A percentile compares a stretch with the other conserved stretches of the same genome.
Evolutionary conservation across 2,329 filamentous ascomycete species (phyloP).

Genomic region (Aplosporella prunicola): DNA sequence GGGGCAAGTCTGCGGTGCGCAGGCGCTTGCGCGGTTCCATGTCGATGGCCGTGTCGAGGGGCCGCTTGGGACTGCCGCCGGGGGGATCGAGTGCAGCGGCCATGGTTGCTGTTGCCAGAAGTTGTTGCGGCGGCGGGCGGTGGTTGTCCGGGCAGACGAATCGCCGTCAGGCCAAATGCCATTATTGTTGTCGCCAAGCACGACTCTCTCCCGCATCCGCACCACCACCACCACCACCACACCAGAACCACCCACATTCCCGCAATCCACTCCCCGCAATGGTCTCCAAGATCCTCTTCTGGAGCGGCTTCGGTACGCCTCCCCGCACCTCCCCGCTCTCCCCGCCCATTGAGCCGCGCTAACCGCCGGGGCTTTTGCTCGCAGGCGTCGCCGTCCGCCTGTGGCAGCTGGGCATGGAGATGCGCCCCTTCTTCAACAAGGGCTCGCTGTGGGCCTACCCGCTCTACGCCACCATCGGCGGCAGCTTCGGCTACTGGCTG

Average conservation of each 20-base stretch:
- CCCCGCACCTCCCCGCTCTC: slow-evolving; percentile 13
- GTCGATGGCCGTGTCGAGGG: slow-evolving; percentile 21
- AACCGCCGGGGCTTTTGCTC: slow-evolving; percentile 13
- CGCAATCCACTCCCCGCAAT: slow-evolving; percentile 24
- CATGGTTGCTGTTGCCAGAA: too few relatives aligned
- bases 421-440: slow-evolving; percentile 85
- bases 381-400: slow-evolving; percentile 81
- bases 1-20: slow-evolving; percentile 65
- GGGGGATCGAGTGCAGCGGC: too few relatives aligned
- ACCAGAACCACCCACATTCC: slow-evolving; percentile 3
- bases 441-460: slow-evolving; percentile 87
- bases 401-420: slow-evolving; percentile 97
- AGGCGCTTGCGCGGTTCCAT: slow-evolving; percentile 48
- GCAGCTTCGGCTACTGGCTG: slow-evolving; percentile 94
- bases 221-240: too few relatives aligned
- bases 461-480: slow-evolving; percentile 73
- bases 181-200: too few relatives aligned
- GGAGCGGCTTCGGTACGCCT: slow-evolving; percentile 79
- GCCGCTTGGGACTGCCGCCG: slow-evolving; percentile 18
- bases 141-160: too few relatives aligned
- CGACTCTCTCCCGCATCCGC: too few relatives aligned
- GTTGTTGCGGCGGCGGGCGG: too few relatives aligned
- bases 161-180: too few relatives aligned
- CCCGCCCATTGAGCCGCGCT: slow-evolving; percentile 13
- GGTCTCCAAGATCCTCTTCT: slow-evolving; percentile 61